Evolutionary conservation across 306 rosid genomes (phyloP), one percentile per base, ranked within the genome.

Genomic region (Lathyrus tuberosus): DNA sequence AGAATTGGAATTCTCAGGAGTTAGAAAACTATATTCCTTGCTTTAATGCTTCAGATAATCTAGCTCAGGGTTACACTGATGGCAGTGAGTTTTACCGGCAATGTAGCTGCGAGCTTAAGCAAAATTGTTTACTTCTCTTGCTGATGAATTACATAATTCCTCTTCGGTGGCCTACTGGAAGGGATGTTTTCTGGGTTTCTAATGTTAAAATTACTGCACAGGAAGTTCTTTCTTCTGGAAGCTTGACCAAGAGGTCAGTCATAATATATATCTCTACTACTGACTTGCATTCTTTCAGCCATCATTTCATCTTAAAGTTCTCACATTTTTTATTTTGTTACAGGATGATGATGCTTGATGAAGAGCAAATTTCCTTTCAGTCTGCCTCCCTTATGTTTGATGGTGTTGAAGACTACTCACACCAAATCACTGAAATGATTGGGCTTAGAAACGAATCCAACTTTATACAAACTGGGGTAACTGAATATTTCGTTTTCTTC

Each of bases 291-390:
- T 37, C 26, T 37, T 71, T 53, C 67, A 69, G 62, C 65, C 68
- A 52, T 52, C 8, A 33, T 66, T 67, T 70, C 47, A 47, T 60
- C 28, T 35, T 76, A 61, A 62, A 48, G 31, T 41, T 58, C 66
- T 69, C 18, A 38, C 72, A 49, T 66, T 15, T 51, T 53, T 61
- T 57, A 13, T 79, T 24, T 73, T 59, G 74, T 80, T 73, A 49
- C 77, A 95, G 99, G 87, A 91, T 95, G 99, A 95, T 95, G 99
- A 91, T 95, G 99, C 80, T 95, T 41, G 96, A 95, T 62, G 95
- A 95, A 58, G 99, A 95, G 78, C 99, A 95, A 78, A 95, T 95
- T 81, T 91, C 99, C 49, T 95, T 95, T 80, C 96, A 95, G 61
- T 95, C 97, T 52, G 95, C 96, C 58, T 87, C 97, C 10, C 87